Evolutionary conservation across 1,139 yeast genomes (phyloP), one percentile per base, ranked within the genome.

Genomic region (Wickerhamomyces sp.): DNA sequence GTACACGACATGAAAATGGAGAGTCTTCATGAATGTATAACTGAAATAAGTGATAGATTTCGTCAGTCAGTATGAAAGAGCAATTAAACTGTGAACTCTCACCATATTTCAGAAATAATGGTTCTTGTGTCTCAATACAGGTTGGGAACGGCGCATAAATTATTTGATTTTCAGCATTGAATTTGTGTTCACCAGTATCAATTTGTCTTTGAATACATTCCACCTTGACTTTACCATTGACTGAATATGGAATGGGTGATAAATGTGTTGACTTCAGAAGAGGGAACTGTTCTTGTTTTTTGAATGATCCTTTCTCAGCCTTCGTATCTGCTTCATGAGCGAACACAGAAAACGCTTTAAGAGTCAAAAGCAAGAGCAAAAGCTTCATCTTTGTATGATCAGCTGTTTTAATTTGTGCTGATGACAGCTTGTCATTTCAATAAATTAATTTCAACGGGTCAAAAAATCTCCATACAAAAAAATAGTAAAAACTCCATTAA

Each of bases 11-110:
- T 42, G 85, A 74, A 55, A 79, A 78, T 21, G 94, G 94, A 4
- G 74, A 81, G 58, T 84, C 94, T 58, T 82, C 85, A 56, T 84
- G 94, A 40, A 84, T 67, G 54, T 83, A 82, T 38, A 83, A 65
- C 61, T 84, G 92, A 58, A 84, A 81, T 44, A 83, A 60, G 53
- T 84, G 94, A 55, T 74, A 84, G 37, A 77, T 58, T 50, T 80
- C 84, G 57, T 84, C 92, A n/a, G 75, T 68, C 39, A 84, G 69
- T 8, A 64, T 65, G 32, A 84, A 66, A 2, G 90, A 78, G 56
- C 94, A 84, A 48, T 75, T 74, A 41, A 74, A 44, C 39, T 74
- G 75, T 47, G 72, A 78, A 46, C 71, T 74, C 3, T 63, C 60
- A 1, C 80, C 80, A 53, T 76, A 83, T 18, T 59, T 60, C 48